Evolutionary conservation across 2,329 filamentous ascomycete genomes (phyloP).

Genomic region (Nannizziopsis barbatae): DNA sequence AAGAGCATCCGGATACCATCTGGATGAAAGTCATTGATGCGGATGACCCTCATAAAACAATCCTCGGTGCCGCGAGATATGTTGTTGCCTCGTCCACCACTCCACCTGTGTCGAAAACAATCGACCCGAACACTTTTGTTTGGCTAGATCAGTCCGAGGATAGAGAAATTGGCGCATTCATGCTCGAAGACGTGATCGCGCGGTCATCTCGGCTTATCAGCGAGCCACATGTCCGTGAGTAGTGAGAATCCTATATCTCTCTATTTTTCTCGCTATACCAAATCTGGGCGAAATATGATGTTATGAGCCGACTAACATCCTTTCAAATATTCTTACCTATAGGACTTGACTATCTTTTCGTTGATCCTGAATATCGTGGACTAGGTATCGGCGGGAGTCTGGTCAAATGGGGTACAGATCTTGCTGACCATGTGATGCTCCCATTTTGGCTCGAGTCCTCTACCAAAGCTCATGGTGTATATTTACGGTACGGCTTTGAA

Average conservation of each 20-base stretch:
- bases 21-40: conserved; percentile 15
- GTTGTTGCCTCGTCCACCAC: conserved; percentile 10
- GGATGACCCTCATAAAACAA: conserved; percentile 5
- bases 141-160: conserved; percentile 14
- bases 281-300: neutral
- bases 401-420: conserved; percentile 16
- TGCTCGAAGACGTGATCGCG: conserved; percentile 12
- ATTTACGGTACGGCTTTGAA: conserved; percentile 11
- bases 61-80: conserved; percentile 13
- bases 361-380: conserved; percentile 15
- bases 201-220: conserved; percentile 11
- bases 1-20: conserved; percentile 1
- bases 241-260: neutral
- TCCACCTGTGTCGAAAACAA: neutral
- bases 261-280: neutral
- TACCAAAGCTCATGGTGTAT: conserved; percentile 8
- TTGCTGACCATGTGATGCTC: conserved; percentile 15
- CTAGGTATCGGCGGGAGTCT: conserved; percentile 15
- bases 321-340: neutral
- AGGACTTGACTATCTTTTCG: conserved; percentile 16
- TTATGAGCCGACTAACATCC: neutral
- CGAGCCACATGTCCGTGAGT: conserved; percentile 15
- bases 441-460: conserved; percentile 14
- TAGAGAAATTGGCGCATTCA: conserved; percentile 6
- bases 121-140: conserved; percentile 10